These are phyloP conservation scores for Albifimbria verrucaria DNA, from an alignment of 2,329 filamentous ascomycete species.

Conservation along the genomic window DNA sequence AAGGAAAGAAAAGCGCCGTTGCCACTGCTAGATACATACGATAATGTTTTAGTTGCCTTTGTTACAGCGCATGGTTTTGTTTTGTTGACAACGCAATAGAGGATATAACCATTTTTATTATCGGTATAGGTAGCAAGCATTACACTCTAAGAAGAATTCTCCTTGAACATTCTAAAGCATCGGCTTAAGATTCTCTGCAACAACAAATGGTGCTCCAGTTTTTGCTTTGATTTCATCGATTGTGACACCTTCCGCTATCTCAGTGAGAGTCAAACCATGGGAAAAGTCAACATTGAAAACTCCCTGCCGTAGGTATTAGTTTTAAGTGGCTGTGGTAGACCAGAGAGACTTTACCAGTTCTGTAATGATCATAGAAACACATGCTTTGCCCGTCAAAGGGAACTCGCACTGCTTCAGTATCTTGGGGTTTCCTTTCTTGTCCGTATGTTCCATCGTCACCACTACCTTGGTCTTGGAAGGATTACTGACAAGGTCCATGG, in stretches of 20 bases:
- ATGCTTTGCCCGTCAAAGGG: slow-evolving; percentile 81
- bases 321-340: not conserved
- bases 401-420: slow-evolving; percentile 91
- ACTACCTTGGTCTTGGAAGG: slow-evolving; percentile 83
- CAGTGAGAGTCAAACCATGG: not conserved
- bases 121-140: too few relatives aligned
- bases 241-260: not conserved
- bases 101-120: too few relatives aligned
- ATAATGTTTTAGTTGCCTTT: too few relatives aligned
- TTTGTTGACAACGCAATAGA: too few relatives aligned
- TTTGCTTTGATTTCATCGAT: not conserved
- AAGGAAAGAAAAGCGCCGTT: not conserved
- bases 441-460: slow-evolving; percentile 90
- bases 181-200: not conserved
- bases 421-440: slow-evolving; percentile 89
- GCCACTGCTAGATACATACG: not conserved
- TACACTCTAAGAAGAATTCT: not conserved
- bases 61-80: not conserved
- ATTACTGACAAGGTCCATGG: slow-evolving; percentile 90
- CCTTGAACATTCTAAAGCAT: not conserved
- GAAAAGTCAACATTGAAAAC: slow-evolving; percentile 1
- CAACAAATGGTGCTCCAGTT: not conserved
- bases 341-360: slow-evolving; percentile 44
- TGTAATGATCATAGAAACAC: slow-evolving; percentile 86
- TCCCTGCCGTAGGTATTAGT: not conserved